A percentile compares a stretch with the other conserved stretches of the same genome.
Conservation (phyloP, 441 rosid species). For the Croton setiger region DNA sequence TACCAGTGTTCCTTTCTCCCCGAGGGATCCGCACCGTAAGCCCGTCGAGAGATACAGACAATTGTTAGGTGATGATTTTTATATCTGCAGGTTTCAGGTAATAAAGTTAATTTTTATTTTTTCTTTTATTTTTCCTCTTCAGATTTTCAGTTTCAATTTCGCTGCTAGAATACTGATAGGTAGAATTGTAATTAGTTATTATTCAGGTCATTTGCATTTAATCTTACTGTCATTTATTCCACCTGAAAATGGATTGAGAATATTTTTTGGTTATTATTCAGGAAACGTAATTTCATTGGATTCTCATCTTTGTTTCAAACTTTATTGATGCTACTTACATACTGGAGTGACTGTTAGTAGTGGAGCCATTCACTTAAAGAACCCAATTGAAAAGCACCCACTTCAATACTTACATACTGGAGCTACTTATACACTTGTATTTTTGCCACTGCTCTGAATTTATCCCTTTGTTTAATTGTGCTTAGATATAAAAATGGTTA, state of each 20-base stretch:
- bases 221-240: neutral
- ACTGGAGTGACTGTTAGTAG: neutral
- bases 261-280: neutral
- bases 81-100: conserved; percentile 81
- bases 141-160: neutral
- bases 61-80: conserved; percentile 62
- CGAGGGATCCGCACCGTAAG: conserved; percentile 45
- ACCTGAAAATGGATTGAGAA: neutral
- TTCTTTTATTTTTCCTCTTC: neutral
- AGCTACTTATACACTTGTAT: neutral
- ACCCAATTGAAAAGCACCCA: too few relatives aligned
- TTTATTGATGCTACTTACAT: neutral
- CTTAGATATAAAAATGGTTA: neutral
- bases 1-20: conserved; percentile 49
- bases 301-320: neutral
- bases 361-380: too few relatives aligned
- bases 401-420: neutral
- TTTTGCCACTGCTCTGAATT: neutral
- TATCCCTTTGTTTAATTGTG: neutral
- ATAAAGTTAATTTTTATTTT: neutral
- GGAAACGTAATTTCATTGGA: neutral
- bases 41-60: conserved; percentile 42
- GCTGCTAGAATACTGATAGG: neutral
- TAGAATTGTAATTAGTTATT: neutral
- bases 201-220: neutral